Evolutionary conservation across 345 rosid genomes (phyloP).

Genomic region (Ceriops tagal): DNA sequence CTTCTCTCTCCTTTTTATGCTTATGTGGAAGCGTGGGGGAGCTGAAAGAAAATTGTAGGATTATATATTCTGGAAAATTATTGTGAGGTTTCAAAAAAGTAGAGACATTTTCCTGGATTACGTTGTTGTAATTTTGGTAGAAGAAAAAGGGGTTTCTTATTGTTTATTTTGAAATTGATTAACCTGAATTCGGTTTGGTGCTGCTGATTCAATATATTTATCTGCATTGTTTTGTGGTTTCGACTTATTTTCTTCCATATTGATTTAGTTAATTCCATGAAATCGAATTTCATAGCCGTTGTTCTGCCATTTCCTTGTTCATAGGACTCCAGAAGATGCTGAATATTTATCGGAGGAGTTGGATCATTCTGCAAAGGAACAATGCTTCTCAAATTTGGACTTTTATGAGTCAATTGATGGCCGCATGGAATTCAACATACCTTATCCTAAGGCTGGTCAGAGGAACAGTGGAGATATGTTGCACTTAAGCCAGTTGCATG

Average conservation of each 20-base stretch:
- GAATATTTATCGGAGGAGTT: slow-evolving; percentile 59
- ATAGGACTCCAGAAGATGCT: slow-evolving; percentile 73
- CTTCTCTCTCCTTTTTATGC: not conserved
- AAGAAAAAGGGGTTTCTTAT: too few species aligned
- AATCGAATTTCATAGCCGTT: not conserved
- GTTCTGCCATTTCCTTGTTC: slow-evolving; percentile 17
- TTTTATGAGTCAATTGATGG: slow-evolving; percentile 55
- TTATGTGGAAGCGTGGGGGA: too few species aligned
- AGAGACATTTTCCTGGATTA: too few species aligned
- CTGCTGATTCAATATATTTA: not conserved
- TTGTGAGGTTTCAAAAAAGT: too few species aligned
- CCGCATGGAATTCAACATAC: slow-evolving; percentile 58
- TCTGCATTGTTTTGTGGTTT: not conserved
- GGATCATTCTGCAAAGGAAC: slow-evolving; percentile 52
- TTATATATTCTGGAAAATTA: too few species aligned
- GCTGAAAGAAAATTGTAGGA: too few species aligned
- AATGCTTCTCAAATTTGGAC: slow-evolving; percentile 48
- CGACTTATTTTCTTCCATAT: not conserved
- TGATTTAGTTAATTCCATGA: not conserved
- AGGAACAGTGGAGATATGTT: slow-evolving; percentile 30
- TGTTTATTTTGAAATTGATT: too few species aligned
- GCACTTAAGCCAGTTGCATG: slow-evolving; percentile 39
- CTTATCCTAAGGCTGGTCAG: slow-evolving; percentile 58
- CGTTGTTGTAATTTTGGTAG: too few species aligned
- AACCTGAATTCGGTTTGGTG: too few species aligned